phyloP scores from a whole-genome alignment of 192 early-diverging fungal species.

The Backusella liffmaniae region DNA sequence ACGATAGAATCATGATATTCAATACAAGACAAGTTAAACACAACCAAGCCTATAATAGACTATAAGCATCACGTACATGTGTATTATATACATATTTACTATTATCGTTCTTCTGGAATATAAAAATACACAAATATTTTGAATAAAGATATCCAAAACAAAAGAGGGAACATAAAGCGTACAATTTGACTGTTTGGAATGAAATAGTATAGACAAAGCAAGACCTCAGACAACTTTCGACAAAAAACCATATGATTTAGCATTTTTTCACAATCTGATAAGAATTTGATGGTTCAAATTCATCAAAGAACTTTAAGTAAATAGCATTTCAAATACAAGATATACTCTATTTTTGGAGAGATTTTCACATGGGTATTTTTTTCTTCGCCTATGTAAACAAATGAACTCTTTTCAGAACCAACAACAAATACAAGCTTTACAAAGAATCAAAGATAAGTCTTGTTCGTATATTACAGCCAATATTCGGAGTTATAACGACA shows the following conservation, averaged over 20 bases:
- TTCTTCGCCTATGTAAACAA: not conserved
- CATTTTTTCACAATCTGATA: not conserved
- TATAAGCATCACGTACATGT: not conserved
- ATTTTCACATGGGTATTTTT: not conserved
- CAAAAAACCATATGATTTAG: not conserved
- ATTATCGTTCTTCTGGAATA: not conserved
- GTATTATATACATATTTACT: not conserved
- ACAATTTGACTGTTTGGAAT: not conserved
- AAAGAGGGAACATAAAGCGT: not conserved
- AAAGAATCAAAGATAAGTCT: not conserved
- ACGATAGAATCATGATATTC: not conserved
- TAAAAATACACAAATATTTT: not conserved
- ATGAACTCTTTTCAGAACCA: not conserved
- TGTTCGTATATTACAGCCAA: not conserved
- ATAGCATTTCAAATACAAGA: not conserved
- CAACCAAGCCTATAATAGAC: not conserved
- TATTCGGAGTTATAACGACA: not conserved
- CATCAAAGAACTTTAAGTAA: not conserved
- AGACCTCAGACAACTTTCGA: no score
- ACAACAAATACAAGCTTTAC: not conserved
- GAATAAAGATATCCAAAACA: not conserved
- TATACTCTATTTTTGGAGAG: not conserved
- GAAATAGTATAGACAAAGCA: not conserved
- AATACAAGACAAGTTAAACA: not conserved
- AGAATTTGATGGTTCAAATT: not conserved